phyloP scores from a whole-genome alignment of 345 rosid genomes.

The Rhizophora mangle region DNA sequence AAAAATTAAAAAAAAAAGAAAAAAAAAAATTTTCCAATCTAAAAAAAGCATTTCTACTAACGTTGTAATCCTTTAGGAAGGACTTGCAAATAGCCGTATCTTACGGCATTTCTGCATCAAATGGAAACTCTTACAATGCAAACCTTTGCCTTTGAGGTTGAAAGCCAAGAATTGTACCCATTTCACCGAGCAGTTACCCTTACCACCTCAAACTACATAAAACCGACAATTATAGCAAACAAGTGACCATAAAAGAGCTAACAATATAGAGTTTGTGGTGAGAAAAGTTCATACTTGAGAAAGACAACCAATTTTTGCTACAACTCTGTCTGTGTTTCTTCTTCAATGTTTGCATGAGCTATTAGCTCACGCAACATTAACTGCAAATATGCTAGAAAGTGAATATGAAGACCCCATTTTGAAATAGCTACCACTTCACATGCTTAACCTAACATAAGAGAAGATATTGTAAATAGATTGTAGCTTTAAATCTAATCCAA shows the following conservation, averaged over 20 bases:
- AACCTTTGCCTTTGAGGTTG: not conserved
- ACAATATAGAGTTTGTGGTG: not conserved
- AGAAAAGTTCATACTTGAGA: constrained; percentile 55
- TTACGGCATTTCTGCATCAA: not conserved
- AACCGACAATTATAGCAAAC: not conserved
- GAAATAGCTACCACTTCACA: not conserved
- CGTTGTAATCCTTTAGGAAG: too few relatives aligned
- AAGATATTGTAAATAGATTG: not conserved
- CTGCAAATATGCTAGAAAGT: constrained; percentile 41
- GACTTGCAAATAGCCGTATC: not conserved
- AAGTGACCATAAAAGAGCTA: not conserved
- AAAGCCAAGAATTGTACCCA: not conserved
- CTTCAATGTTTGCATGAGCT: constrained; percentile 53
- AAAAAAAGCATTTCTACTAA: too few relatives aligned
- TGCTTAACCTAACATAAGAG: not conserved
- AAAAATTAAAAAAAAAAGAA: too few relatives aligned
- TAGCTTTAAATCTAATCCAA: too few relatives aligned
- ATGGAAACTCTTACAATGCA: not conserved
- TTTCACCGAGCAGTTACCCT: not conserved
- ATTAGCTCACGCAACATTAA: constrained; percentile 73
- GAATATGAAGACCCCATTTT: not conserved
- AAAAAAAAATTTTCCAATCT: too few relatives aligned
- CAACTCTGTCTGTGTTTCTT: constrained; percentile 59
- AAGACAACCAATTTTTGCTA: constrained; percentile 57
- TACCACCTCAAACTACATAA: not conserved